A percentile compares a stretch with the other conserved stretches of the same genome.
Evolutionary conservation across 2,329 filamentous ascomycete genomes (phyloP).

Genomic region (Penicillium hordei): DNA sequence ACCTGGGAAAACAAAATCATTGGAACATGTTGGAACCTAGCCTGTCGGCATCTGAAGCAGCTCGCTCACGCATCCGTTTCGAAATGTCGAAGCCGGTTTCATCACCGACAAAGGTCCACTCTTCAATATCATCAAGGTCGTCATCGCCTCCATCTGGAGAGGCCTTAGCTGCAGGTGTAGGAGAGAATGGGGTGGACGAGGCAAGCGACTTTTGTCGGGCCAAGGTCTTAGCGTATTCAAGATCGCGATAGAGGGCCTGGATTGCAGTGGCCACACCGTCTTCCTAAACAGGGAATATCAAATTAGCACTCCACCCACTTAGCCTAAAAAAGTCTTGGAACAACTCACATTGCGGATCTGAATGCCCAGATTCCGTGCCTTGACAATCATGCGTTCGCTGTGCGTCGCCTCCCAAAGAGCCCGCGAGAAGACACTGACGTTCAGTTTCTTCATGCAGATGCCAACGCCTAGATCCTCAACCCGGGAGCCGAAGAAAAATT

Average conservation of each 20-base stretch:
- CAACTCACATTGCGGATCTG: constrained; percentile 76
- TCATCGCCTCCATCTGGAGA: constrained; percentile 45
- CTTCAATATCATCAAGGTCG: constrained; percentile 67
- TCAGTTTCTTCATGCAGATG: constrained; percentile 83
- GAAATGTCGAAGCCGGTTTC: constrained; percentile 51
- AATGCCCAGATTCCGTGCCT: constrained; percentile 78
- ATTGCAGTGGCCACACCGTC: constrained; percentile 88
- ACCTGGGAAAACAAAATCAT: neutral
- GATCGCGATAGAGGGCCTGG: constrained; percentile 87
- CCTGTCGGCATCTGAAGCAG: constrained; percentile 27
- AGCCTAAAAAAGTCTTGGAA: neutral
- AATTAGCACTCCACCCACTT: constrained; percentile 29
- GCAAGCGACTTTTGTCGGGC: constrained; percentile 61
- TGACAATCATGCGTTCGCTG: constrained; percentile 85
- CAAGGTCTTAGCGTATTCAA: constrained; percentile 86
- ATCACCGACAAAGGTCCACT: constrained; percentile 87
- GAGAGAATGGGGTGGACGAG: constrained; percentile 38
- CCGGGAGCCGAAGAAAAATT: constrained; percentile 89
- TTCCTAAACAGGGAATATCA: constrained; percentile 57
- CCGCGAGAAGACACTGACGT: constrained; percentile 77
- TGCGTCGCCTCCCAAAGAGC: constrained; percentile 91
- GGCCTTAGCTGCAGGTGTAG: constrained; percentile 36
- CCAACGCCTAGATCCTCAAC: constrained; percentile 94
- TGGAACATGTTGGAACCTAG: constrained; percentile 18
- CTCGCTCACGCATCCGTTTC: constrained; percentile 35